phyloP scores from a whole-genome alignment of 2,329 filamentous ascomycete genomes.

The Monilinia polystroma region DNA sequence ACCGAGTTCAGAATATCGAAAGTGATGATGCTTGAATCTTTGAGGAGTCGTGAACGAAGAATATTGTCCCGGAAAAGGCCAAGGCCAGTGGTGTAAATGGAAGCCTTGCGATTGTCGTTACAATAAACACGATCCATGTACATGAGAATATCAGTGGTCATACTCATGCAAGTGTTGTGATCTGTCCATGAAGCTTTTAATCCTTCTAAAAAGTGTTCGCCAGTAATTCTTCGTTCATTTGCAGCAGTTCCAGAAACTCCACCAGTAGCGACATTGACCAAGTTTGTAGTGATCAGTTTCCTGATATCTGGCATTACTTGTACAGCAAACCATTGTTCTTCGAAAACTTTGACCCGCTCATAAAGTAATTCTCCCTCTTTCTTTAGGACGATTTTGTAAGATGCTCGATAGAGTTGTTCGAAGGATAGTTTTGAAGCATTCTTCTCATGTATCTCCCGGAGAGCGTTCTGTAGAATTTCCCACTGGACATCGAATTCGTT shows the following conservation, averaged over 20 bases:
- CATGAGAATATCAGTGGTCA: slow-evolving; percentile 96
- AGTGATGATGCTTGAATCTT: slow-evolving; percentile 51
- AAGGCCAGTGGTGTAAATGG: slow-evolving; percentile 83
- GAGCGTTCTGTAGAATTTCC: slow-evolving; percentile 71
- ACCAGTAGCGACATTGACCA: slow-evolving; percentile 61
- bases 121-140: slow-evolving; percentile 90
- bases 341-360: slow-evolving; percentile 74
- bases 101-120: slow-evolving; percentile 68
- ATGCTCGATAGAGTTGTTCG: slow-evolving; percentile 89
- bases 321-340: slow-evolving; percentile 74
- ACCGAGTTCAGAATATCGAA: slow-evolving; percentile 76
- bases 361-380: slow-evolving; percentile 84
- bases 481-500: slow-evolving; percentile 86
- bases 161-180: slow-evolving; percentile 90
- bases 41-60: slow-evolving; percentile 57
- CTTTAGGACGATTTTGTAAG: slow-evolving; percentile 89
- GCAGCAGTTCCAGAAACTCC: slow-evolving; percentile 59
- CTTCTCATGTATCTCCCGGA: slow-evolving; percentile 86
- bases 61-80: slow-evolving; percentile 86
- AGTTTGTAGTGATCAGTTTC: slow-evolving; percentile 66
- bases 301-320: slow-evolving; percentile 72
- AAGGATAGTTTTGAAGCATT: slow-evolving; percentile 89
- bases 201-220: slow-evolving; percentile 77
- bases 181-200: slow-evolving; percentile 81
- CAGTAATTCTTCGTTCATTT: slow-evolving; percentile 75